A percentile compares a stretch with the other conserved stretches of the same genome.
Conservation (phyloP, 2,329 filamentous ascomycete genomes). For the Colletotrichum magnum region DNA sequence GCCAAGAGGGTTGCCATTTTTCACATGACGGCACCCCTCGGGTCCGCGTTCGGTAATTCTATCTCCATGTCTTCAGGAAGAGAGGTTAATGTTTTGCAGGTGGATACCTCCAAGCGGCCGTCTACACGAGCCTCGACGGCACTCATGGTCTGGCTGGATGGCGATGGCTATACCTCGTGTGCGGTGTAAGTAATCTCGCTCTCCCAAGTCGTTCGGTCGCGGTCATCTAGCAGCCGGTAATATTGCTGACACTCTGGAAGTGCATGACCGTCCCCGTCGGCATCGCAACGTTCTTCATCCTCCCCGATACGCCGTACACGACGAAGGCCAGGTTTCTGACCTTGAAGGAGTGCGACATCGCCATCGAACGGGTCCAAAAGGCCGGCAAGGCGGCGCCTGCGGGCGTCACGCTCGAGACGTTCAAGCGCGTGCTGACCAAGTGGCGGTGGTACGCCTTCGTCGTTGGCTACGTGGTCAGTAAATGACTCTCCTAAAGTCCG, state of each 20-base stretch:
- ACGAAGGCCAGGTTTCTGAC: conserved; percentile 26
- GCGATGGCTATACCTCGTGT: conserved; percentile 58
- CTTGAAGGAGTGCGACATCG: conserved; percentile 24
- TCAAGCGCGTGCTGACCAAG: conserved; percentile 38
- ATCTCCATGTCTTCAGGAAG: neutral
- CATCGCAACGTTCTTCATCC: conserved; percentile 26
- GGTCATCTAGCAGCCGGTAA: no score
- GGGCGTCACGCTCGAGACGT: conserved; percentile 38
- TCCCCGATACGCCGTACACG: conserved; percentile 35
- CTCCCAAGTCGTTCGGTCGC: no score
- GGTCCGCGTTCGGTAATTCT: conserved; percentile 62
- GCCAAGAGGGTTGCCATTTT: conserved; percentile 67
- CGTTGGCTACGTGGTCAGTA: conserved; percentile 41
- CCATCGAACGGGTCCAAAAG: conserved; percentile 30
- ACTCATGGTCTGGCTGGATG: conserved; percentile 57
- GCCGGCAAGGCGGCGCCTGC: conserved; percentile 39
- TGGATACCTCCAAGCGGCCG: conserved; percentile 66
- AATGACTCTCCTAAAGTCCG: neutral
- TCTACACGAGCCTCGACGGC: conserved; percentile 66
- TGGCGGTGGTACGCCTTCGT: conserved; percentile 43
- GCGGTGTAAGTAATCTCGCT: conserved; percentile 45
- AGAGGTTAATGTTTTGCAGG: neutral
- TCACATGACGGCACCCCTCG: conserved; percentile 64
- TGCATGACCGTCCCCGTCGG: conserved; percentile 43
- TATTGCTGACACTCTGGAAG: neutral